Conservation (phyloP, 1,284 basidiomycete species). For the Omphalotus olearius region DNA sequence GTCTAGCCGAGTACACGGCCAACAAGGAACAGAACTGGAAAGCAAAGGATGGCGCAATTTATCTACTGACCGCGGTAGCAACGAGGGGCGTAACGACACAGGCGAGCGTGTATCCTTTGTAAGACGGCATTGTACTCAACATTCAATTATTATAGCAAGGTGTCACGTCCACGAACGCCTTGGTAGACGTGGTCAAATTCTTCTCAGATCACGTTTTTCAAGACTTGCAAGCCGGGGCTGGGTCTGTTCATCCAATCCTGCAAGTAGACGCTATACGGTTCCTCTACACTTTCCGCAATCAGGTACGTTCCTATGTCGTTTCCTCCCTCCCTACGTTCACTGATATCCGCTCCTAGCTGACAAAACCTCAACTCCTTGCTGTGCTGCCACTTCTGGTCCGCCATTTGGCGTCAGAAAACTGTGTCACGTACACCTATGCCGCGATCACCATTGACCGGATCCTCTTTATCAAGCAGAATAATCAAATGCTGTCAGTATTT, state of each 20-base stretch:
- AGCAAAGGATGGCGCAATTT: conserved; percentile 95
- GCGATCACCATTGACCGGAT: conserved; percentile 89
- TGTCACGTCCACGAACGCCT: conserved; percentile 88
- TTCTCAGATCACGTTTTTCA: conserved; percentile 90
- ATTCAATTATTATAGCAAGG: conserved; percentile 55
- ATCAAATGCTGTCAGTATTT: conserved; percentile 59
- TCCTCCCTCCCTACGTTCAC: not conserved
- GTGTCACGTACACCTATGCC: conserved; percentile 86
- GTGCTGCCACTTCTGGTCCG: conserved; percentile 88
- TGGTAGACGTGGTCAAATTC: conserved; percentile 94
- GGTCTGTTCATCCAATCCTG: conserved; percentile 81
- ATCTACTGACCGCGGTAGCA: conserved; percentile 88
- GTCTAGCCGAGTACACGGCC: conserved; percentile 56
- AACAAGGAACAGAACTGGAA: conserved; percentile 81
- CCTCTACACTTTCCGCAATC: conserved; percentile 92
- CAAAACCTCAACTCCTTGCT: conserved; percentile 89
- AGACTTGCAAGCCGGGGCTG: conserved; percentile 76
- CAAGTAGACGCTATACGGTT: conserved; percentile 97
- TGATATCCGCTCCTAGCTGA: conserved; percentile 52
- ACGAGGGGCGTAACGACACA: conserved; percentile 82
- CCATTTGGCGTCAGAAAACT: conserved; percentile 79
- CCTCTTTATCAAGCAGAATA: conserved; percentile 80
- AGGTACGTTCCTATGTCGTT: conserved; percentile 43
- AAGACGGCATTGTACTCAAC: conserved; percentile 2
- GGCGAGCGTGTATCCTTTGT: conserved; percentile 34